Base-by-base conservation (phyloP, 2,329 filamentous ascomycete genomes). In the Pseudogymnoascus sp. region DNA sequence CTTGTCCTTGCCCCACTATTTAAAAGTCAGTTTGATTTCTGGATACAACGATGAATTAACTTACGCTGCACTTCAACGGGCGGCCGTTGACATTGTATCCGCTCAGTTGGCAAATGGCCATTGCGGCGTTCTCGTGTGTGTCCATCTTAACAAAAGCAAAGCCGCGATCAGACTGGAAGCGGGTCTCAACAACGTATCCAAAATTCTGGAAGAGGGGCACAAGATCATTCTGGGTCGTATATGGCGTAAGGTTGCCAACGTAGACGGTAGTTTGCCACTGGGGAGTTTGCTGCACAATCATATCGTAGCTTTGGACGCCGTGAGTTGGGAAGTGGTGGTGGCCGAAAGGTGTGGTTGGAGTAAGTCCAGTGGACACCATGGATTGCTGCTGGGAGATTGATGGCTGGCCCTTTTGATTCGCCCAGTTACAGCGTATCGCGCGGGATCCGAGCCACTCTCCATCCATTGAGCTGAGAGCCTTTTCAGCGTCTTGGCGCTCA, bases 141-240 rank as follows among this genome's bases (percentile, higher is more conserved):
- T 99, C 95, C 93, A 99, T 96, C 82, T 99, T 99, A 77, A 99
- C 91, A 76, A 99, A 99, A 6, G 95, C 92, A 75, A 99, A 99
- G 12, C 95, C 95, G 69, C 95, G 90, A 75, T 99, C 95, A 63
- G 95, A 92, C 78, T 99, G 95, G 83, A 99, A 96, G 65, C 95
- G 90, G 61, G 93, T 97, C 79, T 99, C 95, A 61, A 96, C 90
- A 51, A 99, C 95, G 72, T 91, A 97, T 64, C 95, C 95, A 74
- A 97, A 99, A 80, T 97, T 97, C 77, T 96, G 91, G 82, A 99
- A 99, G 39, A 99, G 83, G 4, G 95, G 95, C n/a, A 99, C 90
- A 34, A 99, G 86, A 71, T 99, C 95, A 72, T 92, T 93, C 74
- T 96, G 93, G 3, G 93, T 95, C 18, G 95, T 99, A 80, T 99